A percentile compares a stretch with the other conserved stretches of the same genome.
Evolutionary conservation across 2,329 filamentous ascomycete genomes (phyloP).

Genomic region (Fusarium bulbicola): DNA sequence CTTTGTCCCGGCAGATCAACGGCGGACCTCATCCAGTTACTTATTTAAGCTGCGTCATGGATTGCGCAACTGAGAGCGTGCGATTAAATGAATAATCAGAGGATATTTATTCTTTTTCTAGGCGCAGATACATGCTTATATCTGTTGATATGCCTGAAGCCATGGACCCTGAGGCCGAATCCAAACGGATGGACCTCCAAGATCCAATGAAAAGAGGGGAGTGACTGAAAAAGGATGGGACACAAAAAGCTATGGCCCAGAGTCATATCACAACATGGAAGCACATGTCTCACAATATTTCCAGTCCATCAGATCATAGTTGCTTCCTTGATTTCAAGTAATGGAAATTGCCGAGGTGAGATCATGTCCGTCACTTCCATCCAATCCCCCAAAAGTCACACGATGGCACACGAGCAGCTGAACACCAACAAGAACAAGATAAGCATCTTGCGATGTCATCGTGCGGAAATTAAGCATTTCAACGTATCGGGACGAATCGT

Average conservation of each 20-base stretch:
- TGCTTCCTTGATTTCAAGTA: no score
- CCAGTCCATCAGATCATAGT: not conserved
- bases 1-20: not conserved
- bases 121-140: not conserved
- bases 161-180: no score
- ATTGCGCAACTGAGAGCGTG: accelerated
- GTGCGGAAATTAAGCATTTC: not conserved
- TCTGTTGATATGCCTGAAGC: not conserved
- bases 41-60: not conserved
- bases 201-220: not conserved
- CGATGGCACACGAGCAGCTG: not conserved
- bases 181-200: not conserved
- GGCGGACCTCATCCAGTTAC: accelerated
- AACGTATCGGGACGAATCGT: constrained; percentile 1
- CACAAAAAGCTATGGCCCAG: not conserved
- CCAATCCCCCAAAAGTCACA: not conserved
- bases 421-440: not conserved
- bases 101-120: accelerated
- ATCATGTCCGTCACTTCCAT: not conserved
- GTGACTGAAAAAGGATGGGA: not conserved
- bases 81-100: accelerated
- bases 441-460: constrained; percentile 11
- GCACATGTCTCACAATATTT: not conserved
- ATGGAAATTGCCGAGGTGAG: not conserved
- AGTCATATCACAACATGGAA: not conserved